These are phyloP conservation scores for Brettanomyces bruxellensis DNA, from an alignment of 805 yeast genomes.

Conservation along the genomic window DNA sequence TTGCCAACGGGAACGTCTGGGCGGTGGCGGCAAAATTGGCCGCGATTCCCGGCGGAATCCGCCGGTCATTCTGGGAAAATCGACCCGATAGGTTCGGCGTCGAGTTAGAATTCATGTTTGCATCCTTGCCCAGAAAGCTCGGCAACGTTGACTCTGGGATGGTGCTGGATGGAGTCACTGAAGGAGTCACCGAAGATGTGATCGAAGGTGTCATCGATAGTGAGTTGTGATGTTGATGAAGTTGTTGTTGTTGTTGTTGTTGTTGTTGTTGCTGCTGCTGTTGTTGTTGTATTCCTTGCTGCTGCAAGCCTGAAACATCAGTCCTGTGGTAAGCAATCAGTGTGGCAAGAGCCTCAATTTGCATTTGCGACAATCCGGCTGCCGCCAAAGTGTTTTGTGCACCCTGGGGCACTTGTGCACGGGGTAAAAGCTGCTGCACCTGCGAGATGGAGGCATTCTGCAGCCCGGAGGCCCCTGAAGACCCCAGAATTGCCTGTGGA, in stretches of 20 bases:
- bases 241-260: neutral
- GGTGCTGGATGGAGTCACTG: no score
- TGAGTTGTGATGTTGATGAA: neutral
- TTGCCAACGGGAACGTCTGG: slow-evolving; percentile 1
- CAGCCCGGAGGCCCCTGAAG: neutral
- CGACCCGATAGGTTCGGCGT: no score
- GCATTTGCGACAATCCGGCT: slow-evolving; percentile 61
- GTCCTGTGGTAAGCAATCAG: slow-evolving; percentile 57
- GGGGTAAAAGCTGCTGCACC: slow-evolving; percentile 31
- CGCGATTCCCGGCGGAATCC: slow-evolving; percentile 3
- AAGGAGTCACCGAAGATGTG: no score
- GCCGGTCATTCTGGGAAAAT: slow-evolving; percentile 1
- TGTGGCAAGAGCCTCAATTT: slow-evolving; percentile 66
- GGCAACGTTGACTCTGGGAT: no score
- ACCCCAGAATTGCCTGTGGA: neutral
- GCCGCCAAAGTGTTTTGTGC: slow-evolving; percentile 54
- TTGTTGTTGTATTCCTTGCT: slow-evolving; percentile 4
- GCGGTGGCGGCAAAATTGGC: slow-evolving; percentile 2
- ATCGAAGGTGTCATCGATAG: neutral
- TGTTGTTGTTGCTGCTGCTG: slow-evolving; percentile 6
- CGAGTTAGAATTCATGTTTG: no score
- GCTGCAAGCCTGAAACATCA: slow-evolving; percentile 8
- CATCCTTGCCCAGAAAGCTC: no score
- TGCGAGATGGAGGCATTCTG: neutral
- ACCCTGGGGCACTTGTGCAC: slow-evolving; percentile 63